phyloP scores from a whole-genome alignment of 2,329 filamentous ascomycete genomes.

The Cucurbitaria berberidis region DNA sequence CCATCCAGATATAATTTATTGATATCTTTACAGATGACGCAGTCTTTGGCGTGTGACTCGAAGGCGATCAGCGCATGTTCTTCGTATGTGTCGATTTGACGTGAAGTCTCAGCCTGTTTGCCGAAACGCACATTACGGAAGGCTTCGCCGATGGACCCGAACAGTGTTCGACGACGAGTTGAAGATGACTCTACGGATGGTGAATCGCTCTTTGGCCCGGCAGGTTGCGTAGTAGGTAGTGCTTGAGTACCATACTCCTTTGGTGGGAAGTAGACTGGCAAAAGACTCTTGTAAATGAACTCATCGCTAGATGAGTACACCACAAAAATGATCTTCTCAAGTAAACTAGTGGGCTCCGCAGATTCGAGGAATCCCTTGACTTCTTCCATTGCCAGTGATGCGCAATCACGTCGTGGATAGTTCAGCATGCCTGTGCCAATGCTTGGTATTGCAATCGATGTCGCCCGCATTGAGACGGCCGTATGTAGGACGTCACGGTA shows the following conservation, averaged over 20 bases:
- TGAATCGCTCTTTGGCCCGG: neutral
- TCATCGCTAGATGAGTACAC: conserved; percentile 41
- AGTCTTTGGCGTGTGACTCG: conserved; percentile 35
- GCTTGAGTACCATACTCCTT: conserved; percentile 17
- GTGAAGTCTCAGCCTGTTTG: conserved; percentile 23
- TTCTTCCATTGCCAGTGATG: conserved; percentile 43
- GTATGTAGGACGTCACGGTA: conserved; percentile 37
- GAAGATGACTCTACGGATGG: neutral
- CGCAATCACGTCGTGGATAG: conserved; percentile 36
- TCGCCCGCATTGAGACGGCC: conserved; percentile 31
- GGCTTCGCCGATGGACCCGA: conserved; percentile 28
- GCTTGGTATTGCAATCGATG: conserved; percentile 41
- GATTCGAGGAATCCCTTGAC: conserved; percentile 40
- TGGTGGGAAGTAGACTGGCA: conserved; percentile 43
- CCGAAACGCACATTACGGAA: conserved; percentile 29
- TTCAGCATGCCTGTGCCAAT: conserved; percentile 42
- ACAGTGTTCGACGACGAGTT: conserved; percentile 21
- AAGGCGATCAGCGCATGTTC: conserved; percentile 30
- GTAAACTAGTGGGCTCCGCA: conserved; percentile 16
- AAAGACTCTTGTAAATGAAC: conserved; percentile 37
- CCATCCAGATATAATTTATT: conserved; percentile 26
- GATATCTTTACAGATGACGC: conserved; percentile 27
- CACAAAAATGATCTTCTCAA: conserved; percentile 41
- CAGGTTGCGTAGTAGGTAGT: conserved; percentile 5
- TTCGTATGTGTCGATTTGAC: conserved; percentile 23